Base-by-base conservation (phyloP, 805 yeast species). In the Metschnikowia aberdeeniae region DNA sequence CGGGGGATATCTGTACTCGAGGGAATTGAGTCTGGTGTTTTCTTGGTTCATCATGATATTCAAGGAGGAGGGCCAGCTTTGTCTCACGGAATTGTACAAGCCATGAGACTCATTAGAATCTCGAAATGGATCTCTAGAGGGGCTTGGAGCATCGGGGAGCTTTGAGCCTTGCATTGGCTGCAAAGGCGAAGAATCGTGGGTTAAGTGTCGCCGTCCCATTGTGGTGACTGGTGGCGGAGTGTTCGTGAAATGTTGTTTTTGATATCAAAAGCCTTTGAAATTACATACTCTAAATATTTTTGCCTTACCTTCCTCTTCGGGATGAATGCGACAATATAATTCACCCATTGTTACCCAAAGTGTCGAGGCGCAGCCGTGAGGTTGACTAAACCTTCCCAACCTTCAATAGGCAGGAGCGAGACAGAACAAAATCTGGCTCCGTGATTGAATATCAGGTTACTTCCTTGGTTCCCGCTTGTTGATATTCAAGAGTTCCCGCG, bases 291-390 rank as follows among this genome's bases (percentile, higher is more conserved):
- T 29, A 29, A 30, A 29, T 13, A 19, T n/a, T 19, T 19, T 22
- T 22, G n/a, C 40, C 30, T 26, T 13, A 12, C 33, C 26, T 37
- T 11, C 40, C 26, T 20, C 14, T 17, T 36, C 20, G 19, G 20
- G 19, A 33, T 17, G 13, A 26, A 10, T 8, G 34, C 26, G 40
- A 33, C 27, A 30, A 28, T 37, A 17, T 37, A 4, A 28, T 10
- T n/a, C 12, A 20, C 36, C 34, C 27, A 37, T 37, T 29, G 40
- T 37, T 8, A n/a, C n/a, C 27, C 40, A 37, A 29, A 37, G 10
- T 5, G 20, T 29, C 27, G 34, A 19, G 11, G 34, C 34, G 40
- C 34, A 29, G 26, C 8, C 26, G 26, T 22, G 1, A 3, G 26
- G 26, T 7, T 22, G 26, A 22, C 26, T 22, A 22, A 22, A 22